phyloP scores from a whole-genome alignment of 75 land plant genomes.

The Picea sitchensis region DNA sequence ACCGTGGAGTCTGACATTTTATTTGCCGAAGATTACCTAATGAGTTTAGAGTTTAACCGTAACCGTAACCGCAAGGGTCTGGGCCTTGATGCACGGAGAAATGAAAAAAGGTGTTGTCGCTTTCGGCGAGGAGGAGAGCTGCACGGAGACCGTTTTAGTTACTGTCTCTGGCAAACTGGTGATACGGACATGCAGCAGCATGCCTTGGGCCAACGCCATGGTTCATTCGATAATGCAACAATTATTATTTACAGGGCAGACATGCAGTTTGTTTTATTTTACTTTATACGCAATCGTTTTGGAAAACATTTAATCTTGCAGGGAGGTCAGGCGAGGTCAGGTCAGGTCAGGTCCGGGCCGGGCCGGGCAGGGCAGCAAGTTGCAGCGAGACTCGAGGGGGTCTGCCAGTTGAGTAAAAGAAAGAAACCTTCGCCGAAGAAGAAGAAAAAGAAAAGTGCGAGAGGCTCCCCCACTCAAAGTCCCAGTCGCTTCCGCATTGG shows the following conservation, averaged over 20 bases:
- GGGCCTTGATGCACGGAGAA: too few relatives aligned
- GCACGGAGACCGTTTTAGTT: constrained; percentile 11
- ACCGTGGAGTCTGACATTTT: too few relatives aligned
- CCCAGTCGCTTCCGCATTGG: too few relatives aligned
- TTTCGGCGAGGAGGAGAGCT: background rate
- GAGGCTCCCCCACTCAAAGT: background rate
- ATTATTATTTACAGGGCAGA: background rate
- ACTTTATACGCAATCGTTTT: too few relatives aligned
- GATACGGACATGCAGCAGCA: background rate
- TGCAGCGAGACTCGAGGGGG: background rate
- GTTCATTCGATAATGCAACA: constrained; percentile 1
- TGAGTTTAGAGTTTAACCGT: too few relatives aligned
- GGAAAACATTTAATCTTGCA: too few relatives aligned
- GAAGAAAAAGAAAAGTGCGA: background rate
- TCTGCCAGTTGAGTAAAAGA: background rate
- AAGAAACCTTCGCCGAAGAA: background rate
- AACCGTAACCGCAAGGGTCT: too few relatives aligned
- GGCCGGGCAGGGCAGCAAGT: background rate
- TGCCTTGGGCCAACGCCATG: background rate
- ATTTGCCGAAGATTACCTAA: too few relatives aligned
- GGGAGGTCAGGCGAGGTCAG: too few relatives aligned
- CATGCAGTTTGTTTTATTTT: too few relatives aligned
- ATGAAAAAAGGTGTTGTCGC: background rate
- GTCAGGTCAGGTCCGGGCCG: too few relatives aligned
- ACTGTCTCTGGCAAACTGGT: background rate